phyloP scores from a whole-genome alignment of 2,329 filamentous ascomycete genomes.

The Botryotinia narcissicola region DNA sequence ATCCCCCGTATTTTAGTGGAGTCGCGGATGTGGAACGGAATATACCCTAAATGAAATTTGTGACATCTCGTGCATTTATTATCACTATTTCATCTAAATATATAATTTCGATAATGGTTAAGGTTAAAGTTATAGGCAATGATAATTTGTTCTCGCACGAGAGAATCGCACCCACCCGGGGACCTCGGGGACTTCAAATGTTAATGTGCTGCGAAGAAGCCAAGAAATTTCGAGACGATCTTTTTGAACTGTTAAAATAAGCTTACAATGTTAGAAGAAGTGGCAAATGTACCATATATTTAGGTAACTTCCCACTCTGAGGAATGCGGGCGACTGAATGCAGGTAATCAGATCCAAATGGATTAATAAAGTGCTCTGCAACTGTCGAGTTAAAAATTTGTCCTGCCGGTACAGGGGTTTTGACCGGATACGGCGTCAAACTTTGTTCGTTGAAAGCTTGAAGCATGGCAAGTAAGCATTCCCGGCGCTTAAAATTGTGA shows the following conservation, averaged over 20 bases:
- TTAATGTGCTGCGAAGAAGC: background rate
- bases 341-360: background rate
- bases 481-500: background rate
- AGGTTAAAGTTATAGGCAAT: background rate
- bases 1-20: background rate
- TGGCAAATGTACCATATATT: background rate
- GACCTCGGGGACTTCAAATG: background rate
- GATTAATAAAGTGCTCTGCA: background rate
- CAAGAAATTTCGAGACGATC: background rate
- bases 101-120: background rate
- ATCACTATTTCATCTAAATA: background rate
- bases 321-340: background rate
- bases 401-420: constrained; percentile 4
- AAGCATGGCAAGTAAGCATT: constrained; percentile 4
- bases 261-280: background rate
- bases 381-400: background rate
- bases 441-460: background rate
- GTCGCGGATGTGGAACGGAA: background rate
- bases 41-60: background rate
- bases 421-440: constrained; percentile 1
- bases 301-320: background rate
- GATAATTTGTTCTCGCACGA: background rate
- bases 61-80: constrained; percentile 2
- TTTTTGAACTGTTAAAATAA: background rate
- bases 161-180: background rate